A percentile compares a stretch with the other conserved stretches of the same genome.
phyloP scores from a whole-genome alignment of 2,329 filamentous ascomycete species.

The Ophiostoma sp. region DNA sequence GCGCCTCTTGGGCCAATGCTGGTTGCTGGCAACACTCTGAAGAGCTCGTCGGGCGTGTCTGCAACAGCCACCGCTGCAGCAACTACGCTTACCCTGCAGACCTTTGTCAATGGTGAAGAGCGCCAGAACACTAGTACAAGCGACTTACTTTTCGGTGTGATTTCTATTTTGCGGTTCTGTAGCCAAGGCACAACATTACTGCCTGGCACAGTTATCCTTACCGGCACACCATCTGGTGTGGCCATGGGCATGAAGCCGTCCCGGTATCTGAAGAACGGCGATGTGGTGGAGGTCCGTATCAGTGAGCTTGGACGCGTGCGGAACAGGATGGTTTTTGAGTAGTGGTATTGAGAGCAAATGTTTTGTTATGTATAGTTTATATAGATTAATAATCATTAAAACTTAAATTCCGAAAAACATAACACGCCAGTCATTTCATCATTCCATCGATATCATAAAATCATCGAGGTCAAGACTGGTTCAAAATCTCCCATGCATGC shows the following conservation, averaged over 20 bases:
- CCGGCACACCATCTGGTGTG: background rate
- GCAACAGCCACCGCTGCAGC: background rate
- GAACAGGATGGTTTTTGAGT: background rate
- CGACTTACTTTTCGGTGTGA: background rate
- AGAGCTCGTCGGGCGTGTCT: background rate
- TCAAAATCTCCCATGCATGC: background rate
- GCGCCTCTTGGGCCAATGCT: constrained; percentile 49
- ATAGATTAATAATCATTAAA: background rate
- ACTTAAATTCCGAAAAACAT: background rate
- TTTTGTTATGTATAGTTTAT: background rate
- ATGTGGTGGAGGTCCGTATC: background rate
- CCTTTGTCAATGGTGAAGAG: background rate
- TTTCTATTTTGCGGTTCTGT: background rate
- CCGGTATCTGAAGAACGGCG: background rate
- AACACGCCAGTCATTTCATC: background rate
- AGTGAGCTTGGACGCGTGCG: background rate
- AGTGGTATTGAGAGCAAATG: background rate
- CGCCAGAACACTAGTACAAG: background rate
- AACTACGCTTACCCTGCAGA: background rate
- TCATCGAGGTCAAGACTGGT: background rate
- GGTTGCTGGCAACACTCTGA: constrained; percentile 31
- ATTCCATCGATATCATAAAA: background rate
- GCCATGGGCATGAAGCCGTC: background rate
- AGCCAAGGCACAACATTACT: background rate
- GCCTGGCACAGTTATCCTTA: background rate